Conservation (phyloP, 768 basidiomycete genomes). For the Tricholoma hemisulphureum region DNA sequence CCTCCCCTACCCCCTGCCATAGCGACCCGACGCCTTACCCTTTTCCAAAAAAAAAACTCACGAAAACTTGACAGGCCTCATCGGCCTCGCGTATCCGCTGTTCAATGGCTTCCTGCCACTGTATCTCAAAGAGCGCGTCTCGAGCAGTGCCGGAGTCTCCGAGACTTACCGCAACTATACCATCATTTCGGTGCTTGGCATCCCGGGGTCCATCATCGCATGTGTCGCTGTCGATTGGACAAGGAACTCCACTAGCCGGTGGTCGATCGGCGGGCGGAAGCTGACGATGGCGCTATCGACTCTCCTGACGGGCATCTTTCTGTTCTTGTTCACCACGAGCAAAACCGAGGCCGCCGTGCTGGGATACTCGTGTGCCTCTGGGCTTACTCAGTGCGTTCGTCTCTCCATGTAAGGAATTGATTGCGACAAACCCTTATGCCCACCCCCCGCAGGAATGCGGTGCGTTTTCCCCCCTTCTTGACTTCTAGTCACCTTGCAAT, state of each 20-base stretch:
- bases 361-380: slow-evolving; percentile 45
- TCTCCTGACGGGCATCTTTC: slow-evolving; percentile 43
- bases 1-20: too few species aligned
- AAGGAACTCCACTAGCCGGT: slow-evolving; percentile 26
- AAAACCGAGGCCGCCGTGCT: slow-evolving; percentile 37
- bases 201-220: slow-evolving; percentile 49
- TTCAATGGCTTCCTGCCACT: slow-evolving; percentile 52
- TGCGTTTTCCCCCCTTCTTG: slow-evolving; percentile 14
- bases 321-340: slow-evolving; percentile 53
- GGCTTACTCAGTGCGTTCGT: slow-evolving; percentile 39
- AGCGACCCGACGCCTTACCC: too few species aligned
- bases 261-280: slow-evolving; percentile 45
- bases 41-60: too few species aligned
- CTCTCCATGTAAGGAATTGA: background rate
- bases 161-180: slow-evolving; percentile 48
- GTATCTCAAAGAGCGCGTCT: slow-evolving; percentile 39
- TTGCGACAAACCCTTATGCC: background rate
- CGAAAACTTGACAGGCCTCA: slow-evolving; percentile 28
- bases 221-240: slow-evolving; percentile 45
- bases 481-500: background rate
- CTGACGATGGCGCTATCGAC: slow-evolving; percentile 47
- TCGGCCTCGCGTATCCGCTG: slow-evolving; percentile 55
- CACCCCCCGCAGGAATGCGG: slow-evolving; percentile 31
- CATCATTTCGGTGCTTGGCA: slow-evolving; percentile 45
- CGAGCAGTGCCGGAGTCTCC: slow-evolving; percentile 19